These are phyloP conservation scores for Chalciporus piperatus DNA, from an alignment of 768 basidiomycete species.

Conservation along the genomic window DNA sequence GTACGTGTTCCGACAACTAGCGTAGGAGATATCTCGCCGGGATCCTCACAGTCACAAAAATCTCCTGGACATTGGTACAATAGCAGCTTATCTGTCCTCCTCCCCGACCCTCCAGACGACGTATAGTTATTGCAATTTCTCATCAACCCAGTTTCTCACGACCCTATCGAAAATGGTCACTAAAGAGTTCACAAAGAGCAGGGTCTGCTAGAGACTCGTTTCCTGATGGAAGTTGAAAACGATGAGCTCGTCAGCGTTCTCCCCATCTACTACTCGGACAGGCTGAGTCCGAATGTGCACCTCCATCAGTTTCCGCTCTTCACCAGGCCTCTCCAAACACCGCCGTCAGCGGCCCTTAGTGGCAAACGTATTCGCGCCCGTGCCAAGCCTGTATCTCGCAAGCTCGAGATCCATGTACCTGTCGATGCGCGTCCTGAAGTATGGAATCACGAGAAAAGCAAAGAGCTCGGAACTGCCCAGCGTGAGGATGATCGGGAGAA, in stretches of 20 bases:
- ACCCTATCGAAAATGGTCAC: neutral
- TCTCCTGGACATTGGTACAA: constrained; percentile 6
- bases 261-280: constrained; percentile 70
- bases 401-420: constrained; percentile 78
- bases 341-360: constrained; percentile 67
- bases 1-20: constrained; percentile 1
- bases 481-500: constrained; percentile 77
- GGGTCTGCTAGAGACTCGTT: neutral
- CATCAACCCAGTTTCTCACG: neutral
- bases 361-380: constrained; percentile 79
- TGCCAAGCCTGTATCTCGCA: constrained; percentile 57
- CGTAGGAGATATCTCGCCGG: constrained; percentile 5
- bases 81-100: neutral
- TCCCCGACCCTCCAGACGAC: no score
- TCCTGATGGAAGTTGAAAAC: constrained; percentile 28
- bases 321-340: constrained; percentile 67
- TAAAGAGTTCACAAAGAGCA: neutral
- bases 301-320: constrained; percentile 82
- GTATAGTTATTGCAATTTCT: no score
- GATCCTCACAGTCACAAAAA: neutral
- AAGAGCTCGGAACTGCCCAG: constrained; percentile 61
- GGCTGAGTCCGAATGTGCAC: constrained; percentile 61
- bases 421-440: constrained; percentile 79
- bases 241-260: constrained; percentile 67
- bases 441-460: constrained; percentile 72